Percentiles rank a stretch among this genome's conserved stretches.
Evolutionary conservation across 148 eudicot species (phyloP).

Genomic region (Tetragonia tetragonoides): DNA sequence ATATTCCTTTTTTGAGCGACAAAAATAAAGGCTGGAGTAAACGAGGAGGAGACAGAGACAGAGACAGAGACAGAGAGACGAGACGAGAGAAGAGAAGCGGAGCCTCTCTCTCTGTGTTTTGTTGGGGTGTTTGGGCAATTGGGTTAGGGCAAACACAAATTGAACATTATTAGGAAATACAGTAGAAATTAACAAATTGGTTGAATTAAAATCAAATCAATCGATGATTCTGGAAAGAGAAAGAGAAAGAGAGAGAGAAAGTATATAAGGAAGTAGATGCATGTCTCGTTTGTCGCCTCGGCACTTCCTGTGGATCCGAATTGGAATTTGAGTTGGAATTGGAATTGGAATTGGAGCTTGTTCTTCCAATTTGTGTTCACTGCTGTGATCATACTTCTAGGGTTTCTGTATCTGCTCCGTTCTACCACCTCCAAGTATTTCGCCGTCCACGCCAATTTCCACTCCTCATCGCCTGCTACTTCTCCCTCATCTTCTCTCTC

Average conservation of each 20-base stretch:
- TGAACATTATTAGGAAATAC: not conserved
- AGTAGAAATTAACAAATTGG: not conserved
- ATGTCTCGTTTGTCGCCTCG: conserved; percentile 48
- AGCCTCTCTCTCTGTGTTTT: too few species aligned
- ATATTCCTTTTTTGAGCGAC: too few species aligned
- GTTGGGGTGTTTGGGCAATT: too few species aligned
- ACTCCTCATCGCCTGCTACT: conserved; percentile 17
- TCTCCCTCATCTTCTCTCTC: conserved; percentile 7
- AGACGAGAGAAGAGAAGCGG: too few species aligned
- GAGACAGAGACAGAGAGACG: too few species aligned
- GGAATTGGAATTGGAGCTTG: conserved; percentile 31
- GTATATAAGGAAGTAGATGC: conserved; percentile 48
- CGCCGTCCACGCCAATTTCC: conserved; percentile 37
- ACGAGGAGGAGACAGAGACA: too few species aligned
- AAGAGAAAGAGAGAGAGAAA: not conserved
- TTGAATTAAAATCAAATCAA: not conserved
- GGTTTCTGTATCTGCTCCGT: conserved; percentile 48
- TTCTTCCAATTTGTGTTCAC: conserved; percentile 49
- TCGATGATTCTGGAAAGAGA: not conserved
- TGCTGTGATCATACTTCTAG: conserved; percentile 33
- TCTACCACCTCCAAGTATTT: conserved; percentile 64
- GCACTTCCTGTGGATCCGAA: conserved; percentile 36
- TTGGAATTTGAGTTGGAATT: conserved; percentile 1
- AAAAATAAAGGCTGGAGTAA: too few species aligned
- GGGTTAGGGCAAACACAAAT: too few species aligned